A percentile compares a stretch with the other conserved stretches of the same genome.
Evolutionary conservation across 768 basidiomycete genomes (phyloP).

Genomic region (Sarcomyxa edulis): DNA sequence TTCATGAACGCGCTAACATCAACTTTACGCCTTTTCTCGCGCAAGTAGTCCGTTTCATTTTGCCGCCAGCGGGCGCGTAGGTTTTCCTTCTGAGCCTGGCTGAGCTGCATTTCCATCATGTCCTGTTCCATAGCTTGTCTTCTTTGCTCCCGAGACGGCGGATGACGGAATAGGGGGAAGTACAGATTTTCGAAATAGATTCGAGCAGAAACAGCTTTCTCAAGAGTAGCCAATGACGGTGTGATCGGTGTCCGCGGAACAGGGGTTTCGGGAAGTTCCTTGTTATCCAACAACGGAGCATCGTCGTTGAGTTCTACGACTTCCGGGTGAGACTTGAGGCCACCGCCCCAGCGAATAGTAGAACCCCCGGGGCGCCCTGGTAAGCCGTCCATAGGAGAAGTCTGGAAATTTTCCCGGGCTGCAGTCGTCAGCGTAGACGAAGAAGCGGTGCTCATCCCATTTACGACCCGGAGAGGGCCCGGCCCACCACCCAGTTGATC

Average conservation of each 20-base stretch:
- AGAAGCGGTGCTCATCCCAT: slow-evolving; percentile 64
- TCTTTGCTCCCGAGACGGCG: slow-evolving; percentile 82
- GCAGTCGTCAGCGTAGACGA: slow-evolving; percentile 75
- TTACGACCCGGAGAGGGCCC: slow-evolving; percentile 70
- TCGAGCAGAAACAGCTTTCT: slow-evolving; percentile 87
- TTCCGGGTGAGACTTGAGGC: slow-evolving; percentile 63
- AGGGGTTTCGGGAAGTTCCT: slow-evolving; percentile 23
- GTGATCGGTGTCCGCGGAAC: slow-evolving; percentile 57
- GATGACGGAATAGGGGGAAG: slow-evolving; percentile 80
- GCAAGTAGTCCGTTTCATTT: slow-evolving; percentile 88
- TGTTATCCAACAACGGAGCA: slow-evolving; percentile 23
- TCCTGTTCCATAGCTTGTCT: slow-evolving; percentile 84
- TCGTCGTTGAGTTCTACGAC: slow-evolving; percentile 54
- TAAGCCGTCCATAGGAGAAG: slow-evolving; percentile 45
- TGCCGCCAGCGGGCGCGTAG: slow-evolving; percentile 73
- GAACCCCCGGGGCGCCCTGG: slow-evolving; percentile 55
- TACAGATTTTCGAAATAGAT: slow-evolving; percentile 94
- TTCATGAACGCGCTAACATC: slow-evolving; percentile 82
- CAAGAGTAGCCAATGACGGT: slow-evolving; percentile 87
- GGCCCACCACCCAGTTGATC: slow-evolving; percentile 35
- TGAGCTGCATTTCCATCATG: slow-evolving; percentile 69
- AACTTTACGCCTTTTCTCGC: slow-evolving; percentile 78
- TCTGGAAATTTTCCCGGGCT: slow-evolving; percentile 60
- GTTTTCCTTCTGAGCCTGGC: slow-evolving; percentile 63
- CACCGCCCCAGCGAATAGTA: slow-evolving; percentile 54